Evolutionary conservation across 148 eudicot species (phyloP).

Genomic region (Mesembryanthemum crystallinum): DNA sequence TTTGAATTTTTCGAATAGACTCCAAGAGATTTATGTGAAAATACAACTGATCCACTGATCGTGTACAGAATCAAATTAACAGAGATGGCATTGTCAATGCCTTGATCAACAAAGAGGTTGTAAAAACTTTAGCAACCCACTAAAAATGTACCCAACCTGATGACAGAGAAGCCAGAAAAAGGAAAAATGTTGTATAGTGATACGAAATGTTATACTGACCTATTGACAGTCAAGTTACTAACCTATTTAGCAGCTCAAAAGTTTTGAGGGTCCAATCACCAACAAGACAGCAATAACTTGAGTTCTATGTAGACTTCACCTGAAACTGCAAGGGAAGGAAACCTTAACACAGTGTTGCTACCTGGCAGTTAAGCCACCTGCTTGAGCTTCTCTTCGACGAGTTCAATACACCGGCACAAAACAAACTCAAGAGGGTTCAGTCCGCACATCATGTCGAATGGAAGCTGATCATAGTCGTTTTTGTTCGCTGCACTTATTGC

Average conservation of each 20-base stretch:
- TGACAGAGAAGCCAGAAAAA: background rate
- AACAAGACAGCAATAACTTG: background rate
- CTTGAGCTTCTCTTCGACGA: conserved; percentile 67
- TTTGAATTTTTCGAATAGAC: too few species aligned
- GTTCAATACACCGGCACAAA: conserved; percentile 79
- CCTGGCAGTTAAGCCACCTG: background rate
- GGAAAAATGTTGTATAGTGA: background rate
- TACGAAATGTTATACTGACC: background rate
- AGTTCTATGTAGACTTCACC: background rate
- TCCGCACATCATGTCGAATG: conserved; percentile 47
- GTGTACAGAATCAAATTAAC: background rate
- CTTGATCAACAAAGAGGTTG: background rate
- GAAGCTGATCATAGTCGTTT: conserved; percentile 38
- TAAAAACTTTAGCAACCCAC: background rate
- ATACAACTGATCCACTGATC: conserved; percentile 3
- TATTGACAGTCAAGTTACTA: background rate
- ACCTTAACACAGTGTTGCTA: too few species aligned
- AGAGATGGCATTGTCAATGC: background rate
- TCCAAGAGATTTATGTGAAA: background rate
- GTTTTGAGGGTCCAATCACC: background rate
- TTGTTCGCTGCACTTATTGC: conserved; percentile 48
- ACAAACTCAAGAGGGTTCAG: conserved; percentile 86
- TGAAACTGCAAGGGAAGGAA: background rate
- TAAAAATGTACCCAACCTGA: background rate
- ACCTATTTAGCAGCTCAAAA: background rate